Evolutionary conservation across 1,139 yeast genomes (phyloP).

Genomic region (Pichia cactophila): DNA sequence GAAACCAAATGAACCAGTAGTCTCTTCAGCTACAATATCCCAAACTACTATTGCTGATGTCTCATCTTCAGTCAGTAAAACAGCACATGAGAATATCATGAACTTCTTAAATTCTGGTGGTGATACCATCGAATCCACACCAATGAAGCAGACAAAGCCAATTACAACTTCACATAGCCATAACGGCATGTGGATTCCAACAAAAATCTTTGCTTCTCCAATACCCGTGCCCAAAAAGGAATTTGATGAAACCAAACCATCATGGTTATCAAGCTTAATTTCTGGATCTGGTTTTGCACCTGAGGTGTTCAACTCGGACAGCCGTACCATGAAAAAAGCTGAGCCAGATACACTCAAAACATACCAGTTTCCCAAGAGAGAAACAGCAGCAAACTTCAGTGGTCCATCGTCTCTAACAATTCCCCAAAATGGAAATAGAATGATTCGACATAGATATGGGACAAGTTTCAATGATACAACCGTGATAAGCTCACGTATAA

Average conservation of each 20-base stretch:
- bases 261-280: conserved; percentile 25
- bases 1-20: conserved; percentile 21
- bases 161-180: not conserved
- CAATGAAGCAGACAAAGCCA: conserved; percentile 3
- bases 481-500: conserved; percentile 34
- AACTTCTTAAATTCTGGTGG: conserved; percentile 12
- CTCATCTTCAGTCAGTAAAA: conserved; percentile 4
- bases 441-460: conserved; percentile 37
- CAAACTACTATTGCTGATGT: not conserved
- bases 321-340: not conserved
- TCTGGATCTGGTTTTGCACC: conserved; percentile 25
- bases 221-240: not conserved
- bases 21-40: conserved; percentile 12
- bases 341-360: conserved; percentile 14
- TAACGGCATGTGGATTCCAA: conserved; percentile 1
- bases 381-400: not conserved
- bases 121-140: conserved; percentile 5
- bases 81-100: conserved; percentile 14
- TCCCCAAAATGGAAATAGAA: conserved; percentile 41
- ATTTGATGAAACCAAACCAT: conserved; percentile 2
- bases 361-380: not conserved
- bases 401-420: conserved; percentile 29
- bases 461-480: conserved; percentile 36
- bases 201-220: conserved; percentile 6
- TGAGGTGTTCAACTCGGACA: conserved; percentile 26